These are phyloP conservation scores for Symbiodinium pilosum DNA, from an alignment of 73 alveolate species.

Conservation along the genomic window DNA sequence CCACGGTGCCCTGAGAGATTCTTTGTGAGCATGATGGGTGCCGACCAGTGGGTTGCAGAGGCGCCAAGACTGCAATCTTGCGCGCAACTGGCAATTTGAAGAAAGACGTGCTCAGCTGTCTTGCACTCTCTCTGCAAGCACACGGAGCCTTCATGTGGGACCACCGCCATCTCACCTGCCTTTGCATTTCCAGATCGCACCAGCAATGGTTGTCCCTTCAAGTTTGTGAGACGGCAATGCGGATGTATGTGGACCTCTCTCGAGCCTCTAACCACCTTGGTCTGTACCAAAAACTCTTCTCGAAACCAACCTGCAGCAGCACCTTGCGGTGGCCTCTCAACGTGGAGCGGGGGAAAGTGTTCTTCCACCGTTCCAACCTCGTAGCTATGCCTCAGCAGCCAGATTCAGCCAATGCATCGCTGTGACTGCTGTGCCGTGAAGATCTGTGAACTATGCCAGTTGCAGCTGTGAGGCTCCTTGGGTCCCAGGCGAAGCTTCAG, in stretches of 20 bases:
- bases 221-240: conserved; percentile 56
- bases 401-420: no score
- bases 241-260: conserved; percentile 81
- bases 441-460: background rate
- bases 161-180: conserved; percentile 50
- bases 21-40: conserved; percentile 92
- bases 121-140: conserved; percentile 53
- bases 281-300: conserved; percentile 87
- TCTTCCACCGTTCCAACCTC: conserved; percentile 82
- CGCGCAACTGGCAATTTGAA: conserved; percentile 61
- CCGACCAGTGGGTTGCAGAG: conserved; percentile 65
- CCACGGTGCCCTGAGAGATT: conserved; percentile 85
- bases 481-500: conserved; percentile 57
- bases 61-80: background rate
- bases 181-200: conserved; percentile 55
- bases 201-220: conserved; percentile 65
- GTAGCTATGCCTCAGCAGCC: conserved; percentile 64
- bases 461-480: conserved; percentile 29
- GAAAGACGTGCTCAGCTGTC: conserved; percentile 50
- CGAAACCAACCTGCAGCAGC: conserved; percentile 28
- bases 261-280: conserved; percentile 31
- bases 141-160: conserved; percentile 72
- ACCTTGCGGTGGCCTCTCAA: conserved; percentile 23
- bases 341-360: conserved; percentile 81
- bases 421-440: no score